phyloP scores from a whole-genome alignment of 2,329 filamentous ascomycete species.

The Pseudofabraea citricarpa region DNA sequence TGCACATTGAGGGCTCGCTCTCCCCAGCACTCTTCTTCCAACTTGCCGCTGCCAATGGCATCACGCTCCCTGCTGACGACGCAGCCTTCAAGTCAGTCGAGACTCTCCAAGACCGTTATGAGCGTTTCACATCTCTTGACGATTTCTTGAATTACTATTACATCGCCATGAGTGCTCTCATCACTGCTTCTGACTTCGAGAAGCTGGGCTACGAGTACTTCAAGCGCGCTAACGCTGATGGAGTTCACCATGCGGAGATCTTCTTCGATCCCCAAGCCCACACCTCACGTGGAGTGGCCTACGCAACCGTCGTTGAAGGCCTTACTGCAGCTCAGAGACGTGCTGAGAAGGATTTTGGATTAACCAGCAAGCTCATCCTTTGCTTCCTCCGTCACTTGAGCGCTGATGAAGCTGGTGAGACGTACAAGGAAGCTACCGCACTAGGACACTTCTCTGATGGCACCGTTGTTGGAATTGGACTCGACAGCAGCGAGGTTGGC shows the following conservation, averaged over 20 bases:
- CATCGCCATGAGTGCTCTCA: conserved; percentile 66
- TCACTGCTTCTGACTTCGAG: conserved; percentile 64
- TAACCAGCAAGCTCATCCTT: conserved; percentile 63
- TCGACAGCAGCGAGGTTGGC: conserved; percentile 59
- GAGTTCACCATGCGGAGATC: conserved; percentile 68
- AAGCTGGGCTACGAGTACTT: conserved; percentile 70
- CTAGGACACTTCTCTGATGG: conserved; percentile 44
- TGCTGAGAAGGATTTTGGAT: conserved; percentile 57
- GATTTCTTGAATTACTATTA: conserved; percentile 80
- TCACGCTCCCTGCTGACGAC: conserved; percentile 55
- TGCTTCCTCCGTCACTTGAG: conserved; percentile 71
- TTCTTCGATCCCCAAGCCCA: conserved; percentile 83
- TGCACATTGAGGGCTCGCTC: conserved; percentile 74
- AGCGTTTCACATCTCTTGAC: conserved; percentile 63
- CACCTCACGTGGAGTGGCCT: conserved; percentile 55
- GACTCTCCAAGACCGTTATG: conserved; percentile 59
- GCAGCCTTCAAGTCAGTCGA: conserved; percentile 57
- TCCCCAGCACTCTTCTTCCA: conserved; percentile 65
- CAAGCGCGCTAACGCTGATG: conserved; percentile 54
- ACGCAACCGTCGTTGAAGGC: conserved; percentile 59
- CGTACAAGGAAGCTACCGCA: conserved; percentile 37
- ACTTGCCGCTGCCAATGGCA: conserved; percentile 61
- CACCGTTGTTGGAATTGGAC: conserved; percentile 57
- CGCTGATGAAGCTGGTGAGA: conserved; percentile 46
- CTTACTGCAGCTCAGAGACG: conserved; percentile 55